Conservation (phyloP, 345 rosid species). For the Rhodamnia argentea region DNA sequence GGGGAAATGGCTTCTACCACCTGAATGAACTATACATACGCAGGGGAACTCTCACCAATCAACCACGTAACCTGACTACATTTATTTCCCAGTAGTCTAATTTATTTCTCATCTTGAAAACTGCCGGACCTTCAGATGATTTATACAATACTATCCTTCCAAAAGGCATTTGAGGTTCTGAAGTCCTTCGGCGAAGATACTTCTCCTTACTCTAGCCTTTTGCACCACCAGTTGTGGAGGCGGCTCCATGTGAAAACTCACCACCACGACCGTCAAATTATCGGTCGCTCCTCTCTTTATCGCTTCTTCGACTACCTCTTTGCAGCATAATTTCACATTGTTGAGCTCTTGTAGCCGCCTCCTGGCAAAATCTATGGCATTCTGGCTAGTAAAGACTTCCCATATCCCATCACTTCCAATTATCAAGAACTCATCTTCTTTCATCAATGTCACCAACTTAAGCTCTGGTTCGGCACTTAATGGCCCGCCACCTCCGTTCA, state of each 20-base stretch:
- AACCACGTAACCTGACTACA: not conserved
- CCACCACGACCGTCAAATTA: conserved; percentile 66
- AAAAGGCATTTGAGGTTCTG: conserved; percentile 23
- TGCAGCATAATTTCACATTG: conserved; percentile 54
- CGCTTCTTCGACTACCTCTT: conserved; percentile 73
- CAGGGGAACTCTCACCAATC: not conserved
- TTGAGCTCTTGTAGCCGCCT: conserved; percentile 68
- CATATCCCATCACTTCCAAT: conserved; percentile 83
- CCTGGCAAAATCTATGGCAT: conserved; percentile 65
- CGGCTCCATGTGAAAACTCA: conserved; percentile 53
- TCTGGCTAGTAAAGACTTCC: conserved; percentile 73
- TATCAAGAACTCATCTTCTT: conserved; percentile 76
- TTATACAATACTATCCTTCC: conserved; percentile 11
- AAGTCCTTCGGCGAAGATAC: conserved; percentile 69
- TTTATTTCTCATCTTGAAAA: not conserved
- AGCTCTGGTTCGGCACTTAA: conserved; percentile 84
- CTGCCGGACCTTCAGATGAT: not conserved
- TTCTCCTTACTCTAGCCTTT: conserved; percentile 35
- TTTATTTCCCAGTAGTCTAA: not conserved
- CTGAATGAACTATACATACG: conserved; percentile 13
- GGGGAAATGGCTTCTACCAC: not conserved
- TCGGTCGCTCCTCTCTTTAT: conserved; percentile 45
- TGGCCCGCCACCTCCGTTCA: conserved; percentile 33
- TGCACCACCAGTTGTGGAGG: conserved; percentile 38
- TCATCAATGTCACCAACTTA: conserved; percentile 35